A percentile compares a stretch with the other conserved stretches of the same genome.
Evolutionary conservation across 768 basidiomycete genomes (phyloP).

Genomic region (Suillus weaverae): DNA sequence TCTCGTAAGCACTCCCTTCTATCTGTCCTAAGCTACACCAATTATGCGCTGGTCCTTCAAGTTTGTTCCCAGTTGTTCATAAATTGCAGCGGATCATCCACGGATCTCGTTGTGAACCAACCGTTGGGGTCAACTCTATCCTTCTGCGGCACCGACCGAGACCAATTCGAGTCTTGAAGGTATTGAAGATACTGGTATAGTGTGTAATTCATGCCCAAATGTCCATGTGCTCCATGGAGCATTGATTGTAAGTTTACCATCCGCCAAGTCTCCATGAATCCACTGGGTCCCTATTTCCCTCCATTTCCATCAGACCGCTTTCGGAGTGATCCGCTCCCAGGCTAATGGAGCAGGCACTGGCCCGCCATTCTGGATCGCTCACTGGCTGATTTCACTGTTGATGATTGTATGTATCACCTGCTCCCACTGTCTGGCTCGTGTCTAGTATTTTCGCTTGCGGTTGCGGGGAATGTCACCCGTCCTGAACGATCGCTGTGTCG

Average conservation of each 20-base stretch:
- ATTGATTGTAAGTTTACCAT: background rate
- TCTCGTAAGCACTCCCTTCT: constrained; percentile 1
- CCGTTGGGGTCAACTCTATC: background rate
- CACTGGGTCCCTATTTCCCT: background rate
- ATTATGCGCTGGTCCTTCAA: background rate
- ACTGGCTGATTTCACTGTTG: background rate
- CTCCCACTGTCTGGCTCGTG: background rate
- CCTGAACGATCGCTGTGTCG: background rate
- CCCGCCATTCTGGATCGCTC: background rate
- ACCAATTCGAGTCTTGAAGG: background rate
- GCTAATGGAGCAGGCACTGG: background rate
- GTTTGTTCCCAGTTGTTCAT: background rate
- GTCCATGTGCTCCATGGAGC: background rate
- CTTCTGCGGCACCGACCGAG: constrained; percentile 1
- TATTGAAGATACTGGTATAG: background rate
- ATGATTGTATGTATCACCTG: background rate
- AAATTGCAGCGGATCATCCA: background rate
- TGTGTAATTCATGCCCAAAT: background rate
- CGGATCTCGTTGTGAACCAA: background rate
- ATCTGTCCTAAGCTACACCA: constrained; percentile 1
- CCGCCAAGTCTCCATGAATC: background rate
- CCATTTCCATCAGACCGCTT: constrained; percentile 1
- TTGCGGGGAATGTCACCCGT: background rate
- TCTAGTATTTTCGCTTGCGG: background rate
- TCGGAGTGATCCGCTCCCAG: background rate